Conservation (phyloP, 108 stramenopile species). For the Skeletonema marinoi region DNA sequence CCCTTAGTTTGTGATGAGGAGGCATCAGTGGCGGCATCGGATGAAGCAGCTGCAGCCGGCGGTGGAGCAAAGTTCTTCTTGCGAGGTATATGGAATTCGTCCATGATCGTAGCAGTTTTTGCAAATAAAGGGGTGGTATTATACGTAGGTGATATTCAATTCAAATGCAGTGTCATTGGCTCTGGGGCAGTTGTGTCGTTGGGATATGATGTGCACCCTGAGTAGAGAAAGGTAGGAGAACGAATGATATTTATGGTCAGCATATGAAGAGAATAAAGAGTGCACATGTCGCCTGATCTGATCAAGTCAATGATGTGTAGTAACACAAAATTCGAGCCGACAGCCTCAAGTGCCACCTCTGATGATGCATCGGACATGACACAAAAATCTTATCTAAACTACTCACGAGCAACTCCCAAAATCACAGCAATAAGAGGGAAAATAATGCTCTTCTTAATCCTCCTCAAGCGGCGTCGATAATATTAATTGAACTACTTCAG, state of each 20-base stretch:
- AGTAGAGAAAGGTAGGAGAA: neutral
- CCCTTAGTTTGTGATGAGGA: neutral
- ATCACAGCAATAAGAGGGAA: neutral
- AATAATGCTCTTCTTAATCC: neutral
- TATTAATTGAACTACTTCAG: neutral
- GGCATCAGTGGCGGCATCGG: neutral
- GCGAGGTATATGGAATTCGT: neutral
- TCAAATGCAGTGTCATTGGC: neutral
- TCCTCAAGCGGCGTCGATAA: neutral
- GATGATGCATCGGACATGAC: neutral
- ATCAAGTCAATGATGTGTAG: neutral
- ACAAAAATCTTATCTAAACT: neutral
- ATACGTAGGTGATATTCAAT: neutral
- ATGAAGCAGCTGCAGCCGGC: neutral
- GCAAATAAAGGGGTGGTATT: neutral
- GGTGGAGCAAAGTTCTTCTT: neutral
- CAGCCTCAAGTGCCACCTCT: neutral
- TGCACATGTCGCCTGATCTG: neutral
- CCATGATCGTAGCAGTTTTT: neutral
- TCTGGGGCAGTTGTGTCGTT: neutral
- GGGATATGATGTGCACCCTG: neutral
- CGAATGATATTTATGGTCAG: neutral
- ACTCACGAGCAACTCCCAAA: neutral
- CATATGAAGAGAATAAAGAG: neutral
- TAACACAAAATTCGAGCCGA: neutral